phyloP scores from a whole-genome alignment of 768 basidiomycete genomes.

The Suillus clintonianus region DNA sequence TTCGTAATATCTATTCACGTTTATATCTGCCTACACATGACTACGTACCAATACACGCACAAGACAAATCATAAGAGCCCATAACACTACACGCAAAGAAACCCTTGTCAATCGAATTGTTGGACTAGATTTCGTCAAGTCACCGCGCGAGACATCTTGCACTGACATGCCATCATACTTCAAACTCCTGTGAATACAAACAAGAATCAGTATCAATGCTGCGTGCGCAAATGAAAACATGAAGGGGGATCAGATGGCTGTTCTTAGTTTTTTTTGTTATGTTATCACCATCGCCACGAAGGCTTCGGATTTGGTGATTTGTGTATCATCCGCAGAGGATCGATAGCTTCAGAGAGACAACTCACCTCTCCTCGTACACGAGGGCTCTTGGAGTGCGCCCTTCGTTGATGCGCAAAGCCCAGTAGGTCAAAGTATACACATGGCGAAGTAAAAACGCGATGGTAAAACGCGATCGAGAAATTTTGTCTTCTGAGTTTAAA shows the following conservation, averaged over 20 bases:
- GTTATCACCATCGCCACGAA: constrained; percentile 32
- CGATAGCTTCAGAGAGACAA: not conserved
- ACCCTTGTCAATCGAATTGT: not conserved
- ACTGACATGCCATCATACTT: not conserved
- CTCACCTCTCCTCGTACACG: not conserved
- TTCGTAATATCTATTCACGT: not conserved
- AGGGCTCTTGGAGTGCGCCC: not conserved
- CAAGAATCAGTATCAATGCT: not conserved
- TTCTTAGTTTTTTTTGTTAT: constrained; percentile 29
- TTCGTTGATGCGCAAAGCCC: not conserved
- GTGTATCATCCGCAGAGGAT: not conserved
- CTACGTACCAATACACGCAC: not conserved
- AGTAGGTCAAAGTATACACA: not conserved
- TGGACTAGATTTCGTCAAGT: not conserved
- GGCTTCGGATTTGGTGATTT: constrained; percentile 29
- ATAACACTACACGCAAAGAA: not conserved
- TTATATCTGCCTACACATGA: not conserved
- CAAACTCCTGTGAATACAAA: not conserved
- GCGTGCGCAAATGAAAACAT: not conserved
- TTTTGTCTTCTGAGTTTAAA: not conserved
- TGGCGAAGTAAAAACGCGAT: too few species aligned
- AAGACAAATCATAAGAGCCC: not conserved
- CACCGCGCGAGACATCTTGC: not conserved
- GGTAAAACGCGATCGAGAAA: not conserved
- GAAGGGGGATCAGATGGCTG: constrained; percentile 31